Conservation (phyloP, 805 yeast species). For the Kazachstania psychrophila region DNA sequence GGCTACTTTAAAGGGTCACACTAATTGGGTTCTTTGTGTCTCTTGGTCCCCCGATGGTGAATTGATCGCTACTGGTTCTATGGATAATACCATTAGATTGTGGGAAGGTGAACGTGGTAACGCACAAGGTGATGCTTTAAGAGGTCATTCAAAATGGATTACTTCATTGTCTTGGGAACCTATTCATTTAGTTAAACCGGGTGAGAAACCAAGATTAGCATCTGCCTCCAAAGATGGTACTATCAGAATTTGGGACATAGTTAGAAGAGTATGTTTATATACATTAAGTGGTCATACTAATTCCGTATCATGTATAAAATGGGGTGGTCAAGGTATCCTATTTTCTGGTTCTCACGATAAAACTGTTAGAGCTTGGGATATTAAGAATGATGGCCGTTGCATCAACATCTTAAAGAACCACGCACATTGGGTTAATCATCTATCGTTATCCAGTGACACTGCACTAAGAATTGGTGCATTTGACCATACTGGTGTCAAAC, state of each 20-base stretch:
- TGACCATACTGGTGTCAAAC: constrained; percentile 53
- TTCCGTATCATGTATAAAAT: constrained; percentile 89
- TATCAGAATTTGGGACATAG: constrained; percentile 80
- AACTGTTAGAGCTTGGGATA: constrained; percentile 86
- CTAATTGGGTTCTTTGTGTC: constrained; percentile 89
- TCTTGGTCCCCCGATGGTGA: constrained; percentile 89
- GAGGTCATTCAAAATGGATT: constrained; percentile 85
- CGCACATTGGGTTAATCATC: constrained; percentile 97
- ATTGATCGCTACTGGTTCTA: constrained; percentile 87
- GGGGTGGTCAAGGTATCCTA: constrained; percentile 84
- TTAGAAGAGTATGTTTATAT: constrained; percentile 51
- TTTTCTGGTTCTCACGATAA: constrained; percentile 93
- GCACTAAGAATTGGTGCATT: constrained; percentile 81
- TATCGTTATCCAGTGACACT: constrained; percentile 84
- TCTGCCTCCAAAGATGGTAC: constrained; percentile 91
- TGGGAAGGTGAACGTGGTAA: constrained; percentile 79
- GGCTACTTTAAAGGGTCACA: constrained; percentile 71
- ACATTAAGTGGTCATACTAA: constrained; percentile 82
- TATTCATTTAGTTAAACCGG: constrained; percentile 60
- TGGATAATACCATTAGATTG: constrained; percentile 81
- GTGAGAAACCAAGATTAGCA: constrained; percentile 61
- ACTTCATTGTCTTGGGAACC: constrained; percentile 94
- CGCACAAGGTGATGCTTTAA: constrained; percentile 60
- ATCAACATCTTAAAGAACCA: constrained; percentile 75
- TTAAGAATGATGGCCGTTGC: constrained; percentile 61